Base-by-base conservation (phyloP, 1,139 yeast species). In the Zygoascus meyerae region DNA sequence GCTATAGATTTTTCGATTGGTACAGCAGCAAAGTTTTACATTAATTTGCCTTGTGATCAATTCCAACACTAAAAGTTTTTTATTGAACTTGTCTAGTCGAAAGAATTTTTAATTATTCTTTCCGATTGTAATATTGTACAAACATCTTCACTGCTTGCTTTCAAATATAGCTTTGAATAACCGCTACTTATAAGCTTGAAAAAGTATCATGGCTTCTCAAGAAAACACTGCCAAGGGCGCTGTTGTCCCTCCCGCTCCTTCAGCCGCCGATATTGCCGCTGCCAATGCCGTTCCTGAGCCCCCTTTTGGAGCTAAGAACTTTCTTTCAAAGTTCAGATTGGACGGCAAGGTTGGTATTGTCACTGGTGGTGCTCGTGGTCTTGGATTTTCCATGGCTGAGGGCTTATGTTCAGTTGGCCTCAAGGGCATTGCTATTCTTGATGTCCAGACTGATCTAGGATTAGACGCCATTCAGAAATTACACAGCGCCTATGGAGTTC, bases 361-460 rank as follows among this genome's bases (percentile, higher is more conserved):
- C 52, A 81, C 86, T 42, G 86, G 86, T 47, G 86, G 85, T 45
- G 81, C 84, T 45, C 81, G 86, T 39, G 86, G 86, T 34, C 73
- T 81, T 52, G 83, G 84, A 18, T 71, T 77, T 48, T 77, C 81
- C 44, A 70, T 81, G 65, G 77, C 84, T 46, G 77, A 83, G 64
- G 86, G 85, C 16, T 72, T 81, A 46, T 69, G 83, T 45, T 83
- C 83, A 14, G 77, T 83, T 41, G 94, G 94, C 26, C 73, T 84
- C 44, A 72, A 82, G 53, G 92, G 86, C 57, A 77, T 83, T 61
- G 73, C 72, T 44, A 69, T 70, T 51, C 59, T 70, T 41, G 74
- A 70, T 50, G 73, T 70, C 40, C 72, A 67, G 59, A 57, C 62
- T 40, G 74, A 70, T 52, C 62, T 70, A 29, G 74, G 74, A 28